Evolutionary conservation across 352 stramenopile genomes (phyloP).

Genomic region (Phytophthora palmivora): DNA sequence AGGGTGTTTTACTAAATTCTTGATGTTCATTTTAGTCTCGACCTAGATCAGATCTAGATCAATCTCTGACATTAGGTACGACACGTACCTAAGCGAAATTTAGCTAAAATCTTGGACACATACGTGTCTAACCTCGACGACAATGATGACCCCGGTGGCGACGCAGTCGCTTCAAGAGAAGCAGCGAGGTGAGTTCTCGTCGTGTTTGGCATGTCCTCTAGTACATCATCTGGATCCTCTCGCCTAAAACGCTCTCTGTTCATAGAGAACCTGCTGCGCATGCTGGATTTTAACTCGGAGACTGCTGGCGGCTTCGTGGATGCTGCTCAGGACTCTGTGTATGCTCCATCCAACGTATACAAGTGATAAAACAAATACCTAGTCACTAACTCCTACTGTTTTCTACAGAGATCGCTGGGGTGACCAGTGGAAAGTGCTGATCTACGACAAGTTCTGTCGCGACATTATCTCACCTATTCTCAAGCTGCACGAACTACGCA

Average conservation of each 20-base stretch:
- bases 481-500: conserved; percentile 96
- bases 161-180: conserved; percentile 80
- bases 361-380: not conserved
- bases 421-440: conserved; percentile 96
- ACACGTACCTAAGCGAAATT: conserved; percentile 23
- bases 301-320: conserved; percentile 42
- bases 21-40: too few species aligned
- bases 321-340: conserved; percentile 42
- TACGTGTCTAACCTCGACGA: conserved; percentile 22
- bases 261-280: conserved; percentile 80
- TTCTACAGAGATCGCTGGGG: conserved; percentile 71
- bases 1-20: too few species aligned
- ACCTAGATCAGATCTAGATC: too few species aligned
- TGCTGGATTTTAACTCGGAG: conserved; percentile 89
- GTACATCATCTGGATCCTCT: not conserved
- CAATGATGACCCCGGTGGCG: conserved; percentile 46
- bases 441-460: conserved; percentile 96
- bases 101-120: conserved; percentile 8
- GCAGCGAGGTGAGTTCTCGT: conserved; percentile 64
- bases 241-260: not conserved
- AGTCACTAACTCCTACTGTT: not conserved
- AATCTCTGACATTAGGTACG: conserved; percentile 14
- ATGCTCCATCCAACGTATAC: conserved; percentile 17
- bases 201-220: not conserved
- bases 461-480: conserved; percentile 98